Conservation (phyloP, 2,329 filamentous ascomycete genomes). For the Penicillium concentricum region DNA sequence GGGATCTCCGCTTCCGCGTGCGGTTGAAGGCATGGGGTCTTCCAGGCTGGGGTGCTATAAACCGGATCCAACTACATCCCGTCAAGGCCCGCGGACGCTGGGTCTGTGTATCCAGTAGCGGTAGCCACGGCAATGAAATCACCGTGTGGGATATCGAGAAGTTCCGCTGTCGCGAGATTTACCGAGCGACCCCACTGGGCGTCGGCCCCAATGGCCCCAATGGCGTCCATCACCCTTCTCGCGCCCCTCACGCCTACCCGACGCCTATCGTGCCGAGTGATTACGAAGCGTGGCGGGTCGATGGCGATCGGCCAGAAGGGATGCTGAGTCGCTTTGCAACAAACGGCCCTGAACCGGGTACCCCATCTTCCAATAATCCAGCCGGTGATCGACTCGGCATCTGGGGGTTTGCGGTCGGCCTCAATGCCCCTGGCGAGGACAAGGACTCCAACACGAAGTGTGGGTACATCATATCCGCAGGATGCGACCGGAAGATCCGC, state of each 20-base stretch:
- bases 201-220: slow-evolving; percentile 17
- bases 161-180: slow-evolving; percentile 82
- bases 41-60: slow-evolving; percentile 74
- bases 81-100: slow-evolving; percentile 75
- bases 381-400: slow-evolving; percentile 54
- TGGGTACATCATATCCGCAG: slow-evolving; percentile 82
- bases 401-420: slow-evolving; percentile 70
- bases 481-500: slow-evolving; percentile 83
- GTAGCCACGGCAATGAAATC: slow-evolving; percentile 75
- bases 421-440: slow-evolving; percentile 67
- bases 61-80: slow-evolving; percentile 76
- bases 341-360: slow-evolving; percentile 24
- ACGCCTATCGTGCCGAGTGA: slow-evolving; percentile 47
- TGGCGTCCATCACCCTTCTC: slow-evolving; percentile 53
- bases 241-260: slow-evolving; percentile 30
- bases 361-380: slow-evolving; percentile 15
- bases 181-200: slow-evolving; percentile 57
- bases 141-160: slow-evolving; percentile 96
- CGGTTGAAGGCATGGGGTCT: slow-evolving; percentile 86
- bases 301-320: slow-evolving; percentile 82
- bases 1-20: slow-evolving; percentile 94
- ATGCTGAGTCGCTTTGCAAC: slow-evolving; percentile 83
- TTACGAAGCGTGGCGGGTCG: slow-evolving; percentile 84
- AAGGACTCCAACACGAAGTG: slow-evolving; percentile 58
- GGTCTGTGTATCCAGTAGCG: slow-evolving; percentile 86